Conservation (phyloP, 1,284 basidiomycete genomes). For the Pterula multifida region DNA sequence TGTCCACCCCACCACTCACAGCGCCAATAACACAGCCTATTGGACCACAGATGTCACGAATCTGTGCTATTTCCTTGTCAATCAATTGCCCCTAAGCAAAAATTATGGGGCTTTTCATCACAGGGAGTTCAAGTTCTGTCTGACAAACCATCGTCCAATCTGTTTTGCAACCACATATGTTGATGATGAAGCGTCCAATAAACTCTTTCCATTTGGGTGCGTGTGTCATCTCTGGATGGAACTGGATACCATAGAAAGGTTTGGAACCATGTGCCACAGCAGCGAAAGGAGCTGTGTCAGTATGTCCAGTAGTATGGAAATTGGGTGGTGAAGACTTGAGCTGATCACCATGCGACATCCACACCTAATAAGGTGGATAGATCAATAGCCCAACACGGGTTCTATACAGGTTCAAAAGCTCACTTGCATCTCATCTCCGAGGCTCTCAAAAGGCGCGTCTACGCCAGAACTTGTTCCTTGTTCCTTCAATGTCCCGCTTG, state of each 20-base stretch:
- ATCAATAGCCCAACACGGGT: neutral
- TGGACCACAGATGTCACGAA: conserved; percentile 89
- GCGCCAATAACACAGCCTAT: conserved; percentile 96
- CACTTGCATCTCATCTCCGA: conserved; percentile 78
- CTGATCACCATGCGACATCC: conserved; percentile 99
- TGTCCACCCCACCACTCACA: conserved; percentile 96
- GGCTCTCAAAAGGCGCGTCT: conserved; percentile 77
- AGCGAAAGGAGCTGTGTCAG: conserved; percentile 83
- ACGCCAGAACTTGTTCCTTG: conserved; percentile 33
- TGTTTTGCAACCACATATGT: conserved; percentile 73
- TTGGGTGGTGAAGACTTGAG: conserved; percentile 71
- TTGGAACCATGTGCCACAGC: conserved; percentile 88
- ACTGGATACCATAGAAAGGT: conserved; percentile 94
- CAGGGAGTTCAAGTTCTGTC: no score
- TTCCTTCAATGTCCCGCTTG: conserved; percentile 47
- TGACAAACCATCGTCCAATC: conserved; percentile 93
- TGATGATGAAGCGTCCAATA: conserved; percentile 78
- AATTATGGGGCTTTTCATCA: conserved; percentile 5
- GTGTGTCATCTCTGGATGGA: conserved; percentile 98
- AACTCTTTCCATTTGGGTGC: conserved; percentile 85
- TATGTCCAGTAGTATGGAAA: conserved; percentile 86
- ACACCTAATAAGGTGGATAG: conserved; percentile 68
- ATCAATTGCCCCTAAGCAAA: conserved; percentile 96
- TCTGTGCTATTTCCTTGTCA: conserved; percentile 92
- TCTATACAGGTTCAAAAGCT: conserved; percentile 12